Evolutionary conservation across 306 rosid genomes (phyloP).

Genomic region (Cucurbita maxima): DNA sequence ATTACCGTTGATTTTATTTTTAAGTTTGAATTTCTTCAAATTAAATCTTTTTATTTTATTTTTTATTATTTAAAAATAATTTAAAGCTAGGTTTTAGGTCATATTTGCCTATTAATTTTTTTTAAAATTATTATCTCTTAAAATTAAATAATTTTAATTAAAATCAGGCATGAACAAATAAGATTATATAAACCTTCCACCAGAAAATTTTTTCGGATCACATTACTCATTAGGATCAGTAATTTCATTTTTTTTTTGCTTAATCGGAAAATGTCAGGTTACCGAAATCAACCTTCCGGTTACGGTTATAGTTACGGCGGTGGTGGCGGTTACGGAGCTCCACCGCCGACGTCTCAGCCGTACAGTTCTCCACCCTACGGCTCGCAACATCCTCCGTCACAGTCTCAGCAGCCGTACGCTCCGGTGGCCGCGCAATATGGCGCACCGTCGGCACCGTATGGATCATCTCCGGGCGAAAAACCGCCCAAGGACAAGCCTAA

Average conservation of each 20-base stretch:
- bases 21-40: too few relatives aligned
- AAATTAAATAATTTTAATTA: too few relatives aligned
- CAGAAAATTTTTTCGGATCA: not conserved
- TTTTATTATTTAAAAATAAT: too few relatives aligned
- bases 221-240: not conserved
- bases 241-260: not conserved
- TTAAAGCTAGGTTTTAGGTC: too few relatives aligned
- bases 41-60: too few relatives aligned
- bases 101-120: too few relatives aligned
- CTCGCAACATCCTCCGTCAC: not conserved
- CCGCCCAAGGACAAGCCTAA: conserved; percentile 36
- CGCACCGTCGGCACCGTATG: conserved; percentile 8
- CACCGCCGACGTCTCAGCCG: conserved; percentile 8
- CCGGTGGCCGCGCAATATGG: conserved; percentile 12
- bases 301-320: conserved; percentile 23
- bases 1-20: too few relatives aligned
- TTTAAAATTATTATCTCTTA: too few relatives aligned
- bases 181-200: not conserved
- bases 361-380: conserved; percentile 13
- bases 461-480: not conserved
- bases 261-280: conserved; percentile 33
- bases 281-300: conserved; percentile 24
- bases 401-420: conserved; percentile 9
- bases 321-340: conserved; percentile 10
- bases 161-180: too few relatives aligned